phyloP scores from a whole-genome alignment of 495 filamentous ascomycete species.

The Penicillium salamii region DNA sequence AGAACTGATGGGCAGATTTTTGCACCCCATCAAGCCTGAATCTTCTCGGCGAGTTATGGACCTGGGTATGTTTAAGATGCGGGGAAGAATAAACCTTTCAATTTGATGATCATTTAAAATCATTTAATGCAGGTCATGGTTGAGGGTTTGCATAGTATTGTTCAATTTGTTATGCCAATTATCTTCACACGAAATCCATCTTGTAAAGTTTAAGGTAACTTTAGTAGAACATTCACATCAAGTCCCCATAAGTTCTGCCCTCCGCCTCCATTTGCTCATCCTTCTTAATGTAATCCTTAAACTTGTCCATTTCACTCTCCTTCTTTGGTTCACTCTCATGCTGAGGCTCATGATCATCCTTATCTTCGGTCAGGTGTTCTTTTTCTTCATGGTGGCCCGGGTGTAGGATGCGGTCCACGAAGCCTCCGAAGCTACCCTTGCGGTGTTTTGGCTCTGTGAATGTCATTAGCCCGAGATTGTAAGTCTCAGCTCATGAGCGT shows the following conservation, averaged over 20 bases:
- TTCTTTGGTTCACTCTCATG: slow-evolving; percentile 2
- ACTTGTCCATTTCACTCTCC: background rate
- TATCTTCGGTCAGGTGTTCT: background rate
- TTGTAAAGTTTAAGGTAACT: no score
- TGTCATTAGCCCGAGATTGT: background rate
- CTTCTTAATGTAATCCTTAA: slow-evolving; percentile 5
- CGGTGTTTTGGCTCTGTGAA: background rate
- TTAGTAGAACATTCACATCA: no score
- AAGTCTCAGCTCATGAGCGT: background rate
- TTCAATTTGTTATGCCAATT: no score
- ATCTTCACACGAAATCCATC: no score
- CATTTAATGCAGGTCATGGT: no score
- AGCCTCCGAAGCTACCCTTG: background rate
- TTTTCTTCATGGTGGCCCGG: background rate
- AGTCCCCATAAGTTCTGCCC: slow-evolving; percentile 1
- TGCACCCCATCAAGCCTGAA: no score
- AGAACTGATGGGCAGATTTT: no score
- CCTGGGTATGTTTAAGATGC: no score
- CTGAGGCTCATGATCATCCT: background rate
- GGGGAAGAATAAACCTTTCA: no score
- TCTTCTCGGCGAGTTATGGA: no score
- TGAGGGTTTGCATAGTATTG: no score
- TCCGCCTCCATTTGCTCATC: slow-evolving; percentile 4
- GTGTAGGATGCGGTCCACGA: slow-evolving; percentile 6
- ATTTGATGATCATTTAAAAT: no score